Conservation (phyloP, 2,329 filamentous ascomycete genomes). For the Taxawa tesnikishii region DNA sequence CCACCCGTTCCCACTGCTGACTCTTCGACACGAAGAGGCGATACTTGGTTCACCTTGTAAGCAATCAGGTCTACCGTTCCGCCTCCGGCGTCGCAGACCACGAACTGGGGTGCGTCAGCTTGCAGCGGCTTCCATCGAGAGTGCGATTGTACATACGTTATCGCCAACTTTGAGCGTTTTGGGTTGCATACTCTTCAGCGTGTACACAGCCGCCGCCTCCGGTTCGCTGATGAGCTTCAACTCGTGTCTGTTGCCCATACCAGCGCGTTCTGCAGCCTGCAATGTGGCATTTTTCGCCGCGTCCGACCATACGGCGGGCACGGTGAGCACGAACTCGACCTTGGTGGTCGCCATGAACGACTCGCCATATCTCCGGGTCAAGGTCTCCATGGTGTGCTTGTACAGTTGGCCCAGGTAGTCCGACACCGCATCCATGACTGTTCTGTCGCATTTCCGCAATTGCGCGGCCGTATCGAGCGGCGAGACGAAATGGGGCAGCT, state of each 20-base stretch:
- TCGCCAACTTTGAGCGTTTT: conserved; percentile 59
- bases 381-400: conserved; percentile 65
- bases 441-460: conserved; percentile 61
- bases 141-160: conserved; percentile 18
- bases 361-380: conserved; percentile 57
- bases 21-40: conserved; percentile 64
- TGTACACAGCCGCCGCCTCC: conserved; percentile 69
- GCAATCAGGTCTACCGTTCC: conserved; percentile 65
- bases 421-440: conserved; percentile 64
- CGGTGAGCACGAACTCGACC: conserved; percentile 70
- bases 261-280: conserved; percentile 64
- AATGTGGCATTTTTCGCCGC: conserved; percentile 72
- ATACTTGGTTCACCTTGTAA: conserved; percentile 66
- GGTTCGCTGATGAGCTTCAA: conserved; percentile 73
- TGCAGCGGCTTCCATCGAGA: background rate
- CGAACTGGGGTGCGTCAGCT: conserved; percentile 20
- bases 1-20: conserved; percentile 71
- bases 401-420: conserved; percentile 71
- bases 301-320: conserved; percentile 75
- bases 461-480: conserved; percentile 60
- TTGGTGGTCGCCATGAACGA: conserved; percentile 40
- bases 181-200: conserved; percentile 66
- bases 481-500: conserved; percentile 69
- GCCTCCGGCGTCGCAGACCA: conserved; percentile 46
- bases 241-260: conserved; percentile 52